Percentiles rank a stretch among this genome's conserved stretches.
Evolutionary conservation across 345 rosid species (phyloP).

Genomic region (Kandelia obovata): DNA sequence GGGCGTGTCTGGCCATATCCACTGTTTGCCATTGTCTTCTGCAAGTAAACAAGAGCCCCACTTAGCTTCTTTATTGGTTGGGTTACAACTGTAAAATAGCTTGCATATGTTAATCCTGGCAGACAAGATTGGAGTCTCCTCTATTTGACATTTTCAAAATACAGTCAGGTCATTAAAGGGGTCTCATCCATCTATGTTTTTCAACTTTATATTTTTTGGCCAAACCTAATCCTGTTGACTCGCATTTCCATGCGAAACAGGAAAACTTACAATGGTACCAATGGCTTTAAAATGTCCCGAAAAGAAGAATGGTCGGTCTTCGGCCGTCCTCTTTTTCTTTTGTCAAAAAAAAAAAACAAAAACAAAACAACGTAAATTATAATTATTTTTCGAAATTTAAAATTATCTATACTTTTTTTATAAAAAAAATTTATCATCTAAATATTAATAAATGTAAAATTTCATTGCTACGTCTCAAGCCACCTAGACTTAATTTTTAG

Average conservation of each 20-base stretch:
- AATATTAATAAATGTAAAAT: too few relatives aligned
- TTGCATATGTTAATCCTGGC: neutral
- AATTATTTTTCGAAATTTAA: too few relatives aligned
- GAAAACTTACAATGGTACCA: neutral
- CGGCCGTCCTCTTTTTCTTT: too few relatives aligned
- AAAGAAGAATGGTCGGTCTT: too few relatives aligned
- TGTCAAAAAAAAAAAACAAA: too few relatives aligned
- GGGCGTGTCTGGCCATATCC: neutral
- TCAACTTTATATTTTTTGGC: neutral
- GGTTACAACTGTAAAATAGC: slow-evolving; percentile 14
- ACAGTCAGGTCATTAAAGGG: neutral
- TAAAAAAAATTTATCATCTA: too few relatives aligned
- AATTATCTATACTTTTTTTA: too few relatives aligned
- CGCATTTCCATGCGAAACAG: too few relatives aligned
- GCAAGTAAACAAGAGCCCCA: neutral
- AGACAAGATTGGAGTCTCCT: neutral
- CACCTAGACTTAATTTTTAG: too few relatives aligned
- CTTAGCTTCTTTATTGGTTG: neutral
- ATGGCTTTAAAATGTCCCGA: neutral
- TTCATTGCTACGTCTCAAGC: too few relatives aligned
- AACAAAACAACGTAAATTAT: too few relatives aligned
- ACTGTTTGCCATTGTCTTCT: slow-evolving; percentile 1
- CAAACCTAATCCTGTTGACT: too few relatives aligned
- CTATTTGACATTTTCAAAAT: neutral
- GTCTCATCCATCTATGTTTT: neutral